Base-by-base conservation (phyloP, 2,329 filamentous ascomycete species). In the Nectriaceae sp. region DNA sequence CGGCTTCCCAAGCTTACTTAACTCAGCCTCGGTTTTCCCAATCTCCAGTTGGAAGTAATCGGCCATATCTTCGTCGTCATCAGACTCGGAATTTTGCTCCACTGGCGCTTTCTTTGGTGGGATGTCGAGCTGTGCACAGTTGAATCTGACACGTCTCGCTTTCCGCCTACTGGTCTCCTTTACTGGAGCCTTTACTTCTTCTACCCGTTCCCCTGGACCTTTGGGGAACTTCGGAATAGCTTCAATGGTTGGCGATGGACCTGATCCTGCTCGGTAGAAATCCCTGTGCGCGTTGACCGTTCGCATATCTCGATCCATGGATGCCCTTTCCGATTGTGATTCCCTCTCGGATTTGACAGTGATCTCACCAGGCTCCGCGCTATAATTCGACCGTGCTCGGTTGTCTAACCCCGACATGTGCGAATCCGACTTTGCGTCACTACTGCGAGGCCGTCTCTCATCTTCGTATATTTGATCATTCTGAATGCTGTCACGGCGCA, bases 61-160 rank as follows among this genome's bases (percentile, higher is more conserved):
- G 16, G 75, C 79, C 69, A 83, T 78, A 38, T 80, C 77, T 40
- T 83, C 80, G 47, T 84, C 80, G 37, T 83, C 78, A 42, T 83
- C 79, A 0, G 78, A 81, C 39, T 78, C 76, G 2, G 68, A 69
- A 31, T 64, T 65, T 41, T 68, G 63, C 29, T 69, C 65, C 19
- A 59, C 55, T 2, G 53, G 53, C 1, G 62, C 54, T 43, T 65
- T 62, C 48, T 71, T 74, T 6, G 67, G 63, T 3, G 75, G 73
- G 19, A 78, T 42, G 18, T 68, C 64, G 42, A 77, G 72, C 41
- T 64, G 69, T 5, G 71, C 67, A 16, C 67, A 62, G 13, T 62
- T 60, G 11, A 75, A 49, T 13, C 43, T 45, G 5, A 64, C 63
- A n/a, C 50, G 59, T 48, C 59, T 66, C 10, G 63, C 64, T 16